phyloP scores from a whole-genome alignment of 176 grass and related monocot species.

The Puccinellia tenuiflora region DNA sequence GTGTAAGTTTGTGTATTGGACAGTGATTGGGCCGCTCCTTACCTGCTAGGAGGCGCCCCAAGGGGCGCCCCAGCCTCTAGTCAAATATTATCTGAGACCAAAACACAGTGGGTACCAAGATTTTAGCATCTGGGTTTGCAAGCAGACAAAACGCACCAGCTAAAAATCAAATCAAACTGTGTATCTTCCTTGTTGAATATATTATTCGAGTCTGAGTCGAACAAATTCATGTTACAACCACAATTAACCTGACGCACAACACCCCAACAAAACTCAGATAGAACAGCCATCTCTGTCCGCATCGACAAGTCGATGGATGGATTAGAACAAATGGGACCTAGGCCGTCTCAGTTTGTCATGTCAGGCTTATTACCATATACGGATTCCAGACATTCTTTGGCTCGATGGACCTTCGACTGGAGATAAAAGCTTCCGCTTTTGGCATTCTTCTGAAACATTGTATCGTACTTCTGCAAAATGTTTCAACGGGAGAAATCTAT shows the following conservation, averaged over 20 bases:
- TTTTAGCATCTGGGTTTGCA: background rate
- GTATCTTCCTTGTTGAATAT: background rate
- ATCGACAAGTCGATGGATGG: background rate
- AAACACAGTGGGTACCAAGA: background rate
- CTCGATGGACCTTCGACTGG: slow-evolving; percentile 85
- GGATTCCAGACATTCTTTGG: slow-evolving; percentile 80
- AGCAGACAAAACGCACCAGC: background rate
- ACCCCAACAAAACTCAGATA: background rate
- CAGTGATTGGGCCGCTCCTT: too few relatives aligned
- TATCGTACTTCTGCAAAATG: slow-evolving; percentile 70
- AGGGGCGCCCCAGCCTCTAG: too few relatives aligned
- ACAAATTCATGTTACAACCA: slow-evolving; percentile 2
- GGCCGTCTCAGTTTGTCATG: slow-evolving; percentile 19
- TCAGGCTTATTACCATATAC: slow-evolving; percentile 44
- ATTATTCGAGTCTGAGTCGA: background rate
- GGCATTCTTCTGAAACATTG: slow-evolving; percentile 75
- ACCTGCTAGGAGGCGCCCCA: too few relatives aligned
- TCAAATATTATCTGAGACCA: background rate
- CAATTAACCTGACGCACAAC: slow-evolving; percentile 18
- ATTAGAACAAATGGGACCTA: background rate
- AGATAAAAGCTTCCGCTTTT: slow-evolving; percentile 93
- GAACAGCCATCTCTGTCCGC: background rate
- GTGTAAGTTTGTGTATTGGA: too few relatives aligned
- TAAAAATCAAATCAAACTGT: background rate
- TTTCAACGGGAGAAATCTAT: background rate